phyloP scores from a whole-genome alignment of 352 stramenopile genomes.

The Pythium myriotylum region DNA sequence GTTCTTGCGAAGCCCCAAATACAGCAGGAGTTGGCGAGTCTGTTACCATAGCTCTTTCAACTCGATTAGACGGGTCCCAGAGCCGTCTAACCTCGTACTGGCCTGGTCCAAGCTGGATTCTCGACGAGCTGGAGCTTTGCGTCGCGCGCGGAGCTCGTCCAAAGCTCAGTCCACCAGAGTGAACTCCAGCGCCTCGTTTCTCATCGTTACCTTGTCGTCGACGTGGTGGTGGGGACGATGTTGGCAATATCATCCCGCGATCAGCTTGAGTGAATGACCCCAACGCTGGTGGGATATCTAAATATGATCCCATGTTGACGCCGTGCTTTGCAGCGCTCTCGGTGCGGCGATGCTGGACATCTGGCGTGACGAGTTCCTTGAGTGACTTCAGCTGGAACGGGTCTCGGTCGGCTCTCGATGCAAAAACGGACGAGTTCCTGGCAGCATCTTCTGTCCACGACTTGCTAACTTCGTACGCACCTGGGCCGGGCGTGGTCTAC shows the following conservation, averaged over 20 bases:
- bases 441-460: conserved; percentile 26
- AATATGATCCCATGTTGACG: background rate
- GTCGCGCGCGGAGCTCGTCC: conserved; percentile 17
- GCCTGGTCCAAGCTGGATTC: conserved; percentile 22
- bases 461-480: conserved; percentile 47
- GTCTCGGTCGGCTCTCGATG: conserved; percentile 25
- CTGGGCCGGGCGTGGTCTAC: conserved; percentile 52
- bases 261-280: conserved; percentile 22
- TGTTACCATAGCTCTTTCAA: background rate
- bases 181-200: background rate
- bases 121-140: background rate
- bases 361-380: background rate
- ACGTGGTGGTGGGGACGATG: background rate
- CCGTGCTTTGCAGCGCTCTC: background rate
- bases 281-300: conserved; percentile 13
- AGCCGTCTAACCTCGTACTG: conserved; percentile 54
- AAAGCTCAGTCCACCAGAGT: conserved; percentile 7
- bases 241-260: conserved; percentile 2
- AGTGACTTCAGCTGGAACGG: conserved; percentile 27
- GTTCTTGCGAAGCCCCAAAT: conserved; percentile 48
- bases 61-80: conserved; percentile 44
- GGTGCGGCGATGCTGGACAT: background rate
- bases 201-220: background rate
- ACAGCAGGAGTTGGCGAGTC: conserved; percentile 37
- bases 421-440: conserved; percentile 32